phyloP scores from a whole-genome alignment of 1,284 basidiomycete species.

The Ustilago hordei region DNA sequence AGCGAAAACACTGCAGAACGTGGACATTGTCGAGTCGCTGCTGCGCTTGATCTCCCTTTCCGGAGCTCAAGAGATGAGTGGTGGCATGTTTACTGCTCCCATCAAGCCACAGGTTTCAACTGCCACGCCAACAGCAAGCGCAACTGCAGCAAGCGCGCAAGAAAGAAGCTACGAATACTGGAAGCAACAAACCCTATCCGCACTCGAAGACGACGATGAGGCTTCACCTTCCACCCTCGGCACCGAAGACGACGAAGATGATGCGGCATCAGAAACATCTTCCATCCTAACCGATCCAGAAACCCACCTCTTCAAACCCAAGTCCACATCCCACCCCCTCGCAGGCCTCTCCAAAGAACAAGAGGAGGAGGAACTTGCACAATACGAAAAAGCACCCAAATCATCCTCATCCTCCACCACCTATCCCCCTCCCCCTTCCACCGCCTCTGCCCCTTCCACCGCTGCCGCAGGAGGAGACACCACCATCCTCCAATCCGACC shows the following conservation, averaged over 20 bases:
- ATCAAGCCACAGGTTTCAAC: background rate
- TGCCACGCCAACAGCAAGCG: background rate
- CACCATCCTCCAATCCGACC: slow-evolving; percentile 56
- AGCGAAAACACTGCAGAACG: slow-evolving; percentile 35
- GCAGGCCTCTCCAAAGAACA: slow-evolving; percentile 14
- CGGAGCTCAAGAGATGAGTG: background rate
- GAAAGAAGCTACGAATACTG: slow-evolving; percentile 19
- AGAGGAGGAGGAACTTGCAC: slow-evolving; percentile 20
- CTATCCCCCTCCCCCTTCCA: background rate
- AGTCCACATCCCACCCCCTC: slow-evolving; percentile 4
- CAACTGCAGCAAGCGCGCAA: background rate
- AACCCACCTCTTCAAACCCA: slow-evolving; percentile 12
- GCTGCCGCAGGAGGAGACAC: slow-evolving; percentile 16
- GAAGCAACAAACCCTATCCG: slow-evolving; percentile 28
- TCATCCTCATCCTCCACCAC: background rate
- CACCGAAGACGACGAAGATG: slow-evolving; percentile 20
- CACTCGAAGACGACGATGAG: slow-evolving; percentile 13
- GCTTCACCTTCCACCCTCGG: slow-evolving; percentile 1
- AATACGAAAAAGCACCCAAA: slow-evolving; percentile 26
- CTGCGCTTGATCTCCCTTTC: slow-evolving; percentile 21
- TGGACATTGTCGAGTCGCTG: slow-evolving; percentile 27
- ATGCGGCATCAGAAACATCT: slow-evolving; percentile 20
- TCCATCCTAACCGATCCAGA: slow-evolving; percentile 46
- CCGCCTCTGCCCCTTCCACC: background rate
- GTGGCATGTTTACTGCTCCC: slow-evolving; percentile 27